Evolutionary conservation across 176 grass and related monocot species (phyloP).

Genomic region (Eleusine indica): DNA sequence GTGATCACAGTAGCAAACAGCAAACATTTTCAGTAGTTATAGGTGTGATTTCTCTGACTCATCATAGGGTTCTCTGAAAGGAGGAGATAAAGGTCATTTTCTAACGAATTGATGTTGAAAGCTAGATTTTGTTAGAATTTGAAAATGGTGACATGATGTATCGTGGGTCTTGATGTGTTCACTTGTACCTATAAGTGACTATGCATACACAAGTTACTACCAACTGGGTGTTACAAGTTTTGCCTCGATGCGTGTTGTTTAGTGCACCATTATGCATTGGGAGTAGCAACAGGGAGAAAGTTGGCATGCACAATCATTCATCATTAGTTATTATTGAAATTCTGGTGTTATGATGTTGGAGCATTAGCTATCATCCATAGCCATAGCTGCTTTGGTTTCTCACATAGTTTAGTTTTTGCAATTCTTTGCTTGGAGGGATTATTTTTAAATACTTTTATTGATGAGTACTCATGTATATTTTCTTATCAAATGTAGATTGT

Average conservation of each 20-base stretch:
- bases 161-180: not conserved
- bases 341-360: slow-evolving; percentile 6
- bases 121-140: not conserved
- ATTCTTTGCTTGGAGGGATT: not conserved
- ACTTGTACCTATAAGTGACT: not conserved
- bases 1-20: not conserved
- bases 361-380: not conserved
- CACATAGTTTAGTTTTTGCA: not conserved
- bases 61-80: not conserved
- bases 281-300: not conserved
- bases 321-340: not conserved
- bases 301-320: not conserved
- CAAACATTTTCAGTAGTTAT: not conserved
- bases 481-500: not conserved
- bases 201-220: not conserved
- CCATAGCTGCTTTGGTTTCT: not conserved
- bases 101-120: slow-evolving; percentile 7
- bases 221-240: slow-evolving; percentile 2
- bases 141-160: not conserved
- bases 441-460: not conserved
- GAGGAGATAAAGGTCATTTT: not conserved
- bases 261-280: no score
- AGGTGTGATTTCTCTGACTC: not conserved
- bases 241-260: not conserved
- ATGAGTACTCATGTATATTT: not conserved